A percentile compares a stretch with the other conserved stretches of the same genome.
These are phyloP conservation scores for Rhodotorula sp. DNA, from an alignment of 1,284 basidiomycete genomes.

Conservation along the genomic window DNA sequence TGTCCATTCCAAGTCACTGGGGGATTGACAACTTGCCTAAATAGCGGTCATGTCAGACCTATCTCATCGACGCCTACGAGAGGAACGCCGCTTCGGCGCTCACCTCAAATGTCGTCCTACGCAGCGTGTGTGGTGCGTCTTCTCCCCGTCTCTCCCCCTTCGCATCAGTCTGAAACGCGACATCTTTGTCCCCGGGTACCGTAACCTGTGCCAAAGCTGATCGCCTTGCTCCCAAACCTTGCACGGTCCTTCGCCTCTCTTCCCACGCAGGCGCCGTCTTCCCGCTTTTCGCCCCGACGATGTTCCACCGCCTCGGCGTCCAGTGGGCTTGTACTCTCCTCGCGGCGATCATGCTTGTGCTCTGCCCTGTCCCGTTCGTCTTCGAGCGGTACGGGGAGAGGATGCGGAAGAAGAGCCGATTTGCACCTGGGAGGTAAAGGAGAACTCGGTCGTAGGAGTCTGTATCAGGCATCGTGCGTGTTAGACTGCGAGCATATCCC, in stretches of 20 bases:
- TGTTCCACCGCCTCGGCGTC: conserved; percentile 43
- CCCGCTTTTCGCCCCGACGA: conserved; percentile 47
- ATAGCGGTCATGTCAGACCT: conserved; percentile 46
- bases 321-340: conserved; percentile 49
- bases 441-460: too few species aligned
- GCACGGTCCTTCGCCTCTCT: not conserved
- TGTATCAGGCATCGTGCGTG: too few species aligned
- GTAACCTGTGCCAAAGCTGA: too few species aligned
- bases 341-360: conserved; percentile 47
- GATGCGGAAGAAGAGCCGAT: not conserved
- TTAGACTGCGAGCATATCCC: too few species aligned
- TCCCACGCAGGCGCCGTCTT: conserved; percentile 45
- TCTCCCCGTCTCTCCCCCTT: not conserved
- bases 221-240: too few species aligned
- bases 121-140: conserved; percentile 44
- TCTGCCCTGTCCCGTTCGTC: conserved; percentile 50
- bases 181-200: too few species aligned
- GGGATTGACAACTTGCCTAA: not conserved
- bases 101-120: conserved; percentile 50
- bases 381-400: conserved; percentile 37
- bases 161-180: too few species aligned
- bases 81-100: conserved; percentile 49
- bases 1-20: too few species aligned
- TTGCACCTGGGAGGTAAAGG: not conserved
- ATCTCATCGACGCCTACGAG: conserved; percentile 52